phyloP scores from a whole-genome alignment of 805 yeast species.

The Saturnispora mendoncae region DNA sequence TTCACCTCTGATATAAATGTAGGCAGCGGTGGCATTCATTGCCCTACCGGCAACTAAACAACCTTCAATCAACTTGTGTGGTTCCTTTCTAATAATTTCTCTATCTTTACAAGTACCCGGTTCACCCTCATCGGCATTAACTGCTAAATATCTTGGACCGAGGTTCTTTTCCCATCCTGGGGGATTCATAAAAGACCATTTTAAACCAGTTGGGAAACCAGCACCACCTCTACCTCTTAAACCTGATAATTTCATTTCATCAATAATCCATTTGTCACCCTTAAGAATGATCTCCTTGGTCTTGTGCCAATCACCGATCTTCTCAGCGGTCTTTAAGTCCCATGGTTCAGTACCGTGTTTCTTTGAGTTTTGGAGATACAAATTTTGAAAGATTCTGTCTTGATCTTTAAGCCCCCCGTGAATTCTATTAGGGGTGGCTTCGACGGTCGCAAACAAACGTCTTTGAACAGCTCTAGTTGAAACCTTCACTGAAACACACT shows the following conservation, averaged over 20 bases:
- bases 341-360: conserved; percentile 48
- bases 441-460: conserved; percentile 34
- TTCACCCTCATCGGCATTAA: conserved; percentile 92
- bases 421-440: conserved; percentile 42
- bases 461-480: conserved; percentile 6
- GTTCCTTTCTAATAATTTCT: conserved; percentile 85
- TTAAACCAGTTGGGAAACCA: conserved; percentile 84
- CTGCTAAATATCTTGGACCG: conserved; percentile 85
- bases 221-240: conserved; percentile 92
- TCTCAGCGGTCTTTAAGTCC: conserved; percentile 63
- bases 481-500: not conserved
- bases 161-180: conserved; percentile 89
- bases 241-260: conserved; percentile 77
- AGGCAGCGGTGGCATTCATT: conserved; percentile 90
- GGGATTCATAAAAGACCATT: conserved; percentile 92
- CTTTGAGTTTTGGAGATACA: conserved; percentile 42
- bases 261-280: conserved; percentile 87
- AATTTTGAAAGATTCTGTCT: conserved; percentile 82
- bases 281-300: conserved; percentile 76
- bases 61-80: conserved; percentile 89
- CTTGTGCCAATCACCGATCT: conserved; percentile 88
- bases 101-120: conserved; percentile 93
- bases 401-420: conserved; percentile 73
- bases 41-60: conserved; percentile 84
- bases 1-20: conserved; percentile 86